Percentiles rank a stretch among this genome's conserved stretches.
Evolutionary conservation across 371 early-diverging fungal species (phyloP).

Genomic region (Fennellomyces sp.): DNA sequence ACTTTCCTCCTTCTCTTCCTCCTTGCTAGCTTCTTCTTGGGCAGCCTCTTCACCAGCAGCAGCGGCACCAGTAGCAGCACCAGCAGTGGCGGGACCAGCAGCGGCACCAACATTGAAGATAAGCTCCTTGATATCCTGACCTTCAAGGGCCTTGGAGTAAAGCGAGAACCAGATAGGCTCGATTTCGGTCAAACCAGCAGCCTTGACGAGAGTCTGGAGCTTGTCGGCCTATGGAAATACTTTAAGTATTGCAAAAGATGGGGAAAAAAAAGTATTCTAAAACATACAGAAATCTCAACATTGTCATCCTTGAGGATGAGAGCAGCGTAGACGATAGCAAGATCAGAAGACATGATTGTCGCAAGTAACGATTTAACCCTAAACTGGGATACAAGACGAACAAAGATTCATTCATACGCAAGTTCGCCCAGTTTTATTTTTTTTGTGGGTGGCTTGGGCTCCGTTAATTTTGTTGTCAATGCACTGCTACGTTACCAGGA

Average conservation of each 20-base stretch:
- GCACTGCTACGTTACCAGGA: too few species aligned
- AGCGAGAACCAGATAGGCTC: conserved; percentile 95
- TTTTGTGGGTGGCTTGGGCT: not conserved
- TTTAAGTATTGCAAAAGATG: too few species aligned
- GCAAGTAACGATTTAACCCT: conserved; percentile 6
- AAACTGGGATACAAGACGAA: conserved; percentile 1
- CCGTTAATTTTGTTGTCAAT: too few species aligned
- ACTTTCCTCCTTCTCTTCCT: conserved; percentile 86
- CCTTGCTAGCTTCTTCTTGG: conserved; percentile 65
- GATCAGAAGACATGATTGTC: conserved; percentile 72
- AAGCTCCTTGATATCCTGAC: conserved; percentile 90
- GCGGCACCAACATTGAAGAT: conserved; percentile 92
- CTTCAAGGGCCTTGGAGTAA: conserved; percentile 97
- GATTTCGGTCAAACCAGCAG: conserved; percentile 86
- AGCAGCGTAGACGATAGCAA: conserved; percentile 95
- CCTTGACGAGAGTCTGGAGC: conserved; percentile 88
- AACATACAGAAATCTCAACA: conserved; percentile 92
- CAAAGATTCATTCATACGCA: not conserved
- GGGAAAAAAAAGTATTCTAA: too few species aligned
- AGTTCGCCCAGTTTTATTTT: not conserved
- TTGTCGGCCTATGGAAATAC: conserved; percentile 84
- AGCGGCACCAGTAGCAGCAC: conserved; percentile 52
- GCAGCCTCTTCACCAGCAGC: conserved; percentile 61
- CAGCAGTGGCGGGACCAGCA: conserved; percentile 71
- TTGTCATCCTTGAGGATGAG: conserved; percentile 98